Evolutionary conservation across 106 monocot genomes (phyloP), one percentile per base, ranked within the genome.

Genomic region (Alisma plantagoaquatica): DNA sequence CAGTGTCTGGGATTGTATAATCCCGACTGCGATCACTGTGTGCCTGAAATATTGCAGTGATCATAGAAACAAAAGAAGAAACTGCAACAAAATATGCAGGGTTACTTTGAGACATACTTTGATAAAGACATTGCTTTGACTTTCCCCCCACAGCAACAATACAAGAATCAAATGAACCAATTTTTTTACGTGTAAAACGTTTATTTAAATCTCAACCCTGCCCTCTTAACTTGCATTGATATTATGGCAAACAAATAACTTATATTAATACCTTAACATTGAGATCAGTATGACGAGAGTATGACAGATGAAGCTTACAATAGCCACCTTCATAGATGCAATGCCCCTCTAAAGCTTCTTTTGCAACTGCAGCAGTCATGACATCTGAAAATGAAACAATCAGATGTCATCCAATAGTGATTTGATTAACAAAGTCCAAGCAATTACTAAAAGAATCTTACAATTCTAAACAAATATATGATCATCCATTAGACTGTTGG

Each of bases 281-380:
- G 67, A 81, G 86, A 87, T 87, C 86, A 87, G 81, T 87, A 87
- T 86, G 86, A 81, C 74, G 77, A 86, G 86, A 86, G 86, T 86
- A 86, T 74, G 86, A 71, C 81, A 81, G 77, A 74, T 87, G 86
- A 81, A 87, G 86, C 81, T 93, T 96, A 81, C 88, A 96, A 49
- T 78, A 96, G 67, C 96, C 88, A 63, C 84, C 88, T 59, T 83
- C 83, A 88, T 96, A 88, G 32, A 96, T 96, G 84, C 88, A 84
- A 62, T 96, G 96, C 68, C 94, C 94, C 68, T 94, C 94, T 53
- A 96, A 68, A 33, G 88, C 81, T 52, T 96, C 81, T 68, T 96
- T 96, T 24, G 96, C 88, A 54, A 84, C 68, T 43, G 77, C 72
- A 43, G 93, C 87, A 10, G 80, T 80, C 47, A 74, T 63, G 28